phyloP scores from a whole-genome alignment of 371 early-diverging fungal species.

The Mycotypha africana region DNA sequence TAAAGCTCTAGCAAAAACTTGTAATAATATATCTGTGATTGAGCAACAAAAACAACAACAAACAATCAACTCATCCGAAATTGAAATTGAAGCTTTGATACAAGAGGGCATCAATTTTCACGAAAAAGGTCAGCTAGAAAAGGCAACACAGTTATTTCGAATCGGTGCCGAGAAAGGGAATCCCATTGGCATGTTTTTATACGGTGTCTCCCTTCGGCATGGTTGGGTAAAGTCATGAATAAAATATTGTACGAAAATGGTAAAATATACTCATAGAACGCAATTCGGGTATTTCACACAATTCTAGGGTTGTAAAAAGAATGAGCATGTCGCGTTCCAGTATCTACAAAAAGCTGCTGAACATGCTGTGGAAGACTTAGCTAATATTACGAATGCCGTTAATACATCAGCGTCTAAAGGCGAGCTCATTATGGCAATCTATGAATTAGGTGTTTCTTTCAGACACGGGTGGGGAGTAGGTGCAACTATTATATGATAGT shows the following conservation, averaged over 20 bases:
- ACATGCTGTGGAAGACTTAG: constrained; percentile 55
- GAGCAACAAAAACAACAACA: background rate
- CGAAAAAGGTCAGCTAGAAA: constrained; percentile 64
- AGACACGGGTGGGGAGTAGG: constrained; percentile 90
- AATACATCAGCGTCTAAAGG: constrained; percentile 37
- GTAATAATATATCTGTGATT: background rate
- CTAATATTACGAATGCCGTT: constrained; percentile 11
- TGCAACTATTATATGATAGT: too few relatives aligned
- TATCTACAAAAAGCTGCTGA: constrained; percentile 78
- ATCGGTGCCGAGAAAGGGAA: constrained; percentile 61
- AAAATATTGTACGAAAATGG: too few relatives aligned
- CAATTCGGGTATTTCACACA: background rate
- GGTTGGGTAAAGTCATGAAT: too few relatives aligned
- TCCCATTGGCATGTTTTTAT: constrained; percentile 75
- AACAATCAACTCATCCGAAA: background rate
- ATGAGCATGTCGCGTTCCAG: constrained; percentile 60
- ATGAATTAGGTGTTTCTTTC: constrained; percentile 81
- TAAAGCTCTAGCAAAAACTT: background rate
- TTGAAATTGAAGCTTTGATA: constrained; percentile 21
- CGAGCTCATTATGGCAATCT: constrained; percentile 76
- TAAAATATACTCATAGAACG: background rate
- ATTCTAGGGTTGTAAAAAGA: constrained; percentile 58
- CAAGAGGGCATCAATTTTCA: constrained; percentile 60
- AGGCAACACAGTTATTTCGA: constrained; percentile 69
- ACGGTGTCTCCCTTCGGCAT: constrained; percentile 75